Evolutionary conservation across 177 flowering plant genomes (phyloP), one percentile per base, ranked within the genome.

Genomic region (Vitis hybrid): DNA sequence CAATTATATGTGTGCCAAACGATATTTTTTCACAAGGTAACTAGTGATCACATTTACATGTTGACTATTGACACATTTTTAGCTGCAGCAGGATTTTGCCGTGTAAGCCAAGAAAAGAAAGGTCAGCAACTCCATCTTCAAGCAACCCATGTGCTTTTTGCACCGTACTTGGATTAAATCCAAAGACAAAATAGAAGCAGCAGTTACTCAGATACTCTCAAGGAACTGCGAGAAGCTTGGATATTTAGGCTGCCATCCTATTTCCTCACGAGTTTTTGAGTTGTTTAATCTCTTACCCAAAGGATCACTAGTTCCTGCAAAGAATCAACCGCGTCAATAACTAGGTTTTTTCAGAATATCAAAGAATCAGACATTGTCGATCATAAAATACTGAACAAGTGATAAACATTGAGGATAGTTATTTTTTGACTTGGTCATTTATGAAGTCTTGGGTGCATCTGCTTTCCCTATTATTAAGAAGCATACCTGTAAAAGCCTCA

Each of bases 231-330:
- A 81, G 65, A 95, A 93, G 79, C 97, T 90, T 2, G 88, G 79
- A 76, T 90, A 90, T 72, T 88, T 91, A 7, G 99, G 99, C 75
- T 90, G 85, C 98, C 98, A 94, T 50, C 89, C 93, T 46, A 93
- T 56, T 68, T 91, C 93, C 9, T 76, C 75, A 6, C 93, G 87
- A 48, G 97, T 91, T 79, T 84, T 93, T 14, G 87, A 78, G 84
- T 93, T 93, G 84, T 86, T 87, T 52, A 95, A 73, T 69, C 78
- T 86, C 84, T 93, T 95, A 12, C 99, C 99, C 62, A 88, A 73
- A 70, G 92, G 88, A 82, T 71, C 99, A 70, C 24, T 67, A 10
- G 90, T 86, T 55, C 97, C 98, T 95, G 84, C 69, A 78, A 5
- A 66, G 35, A 75, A 40, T 40, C 46, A 1, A 40, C 30, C 46